A percentile compares a stretch with the other conserved stretches of the same genome.
Conservation (phyloP, 148 eudicot species). For the Hydrangea macrophylla region DNA sequence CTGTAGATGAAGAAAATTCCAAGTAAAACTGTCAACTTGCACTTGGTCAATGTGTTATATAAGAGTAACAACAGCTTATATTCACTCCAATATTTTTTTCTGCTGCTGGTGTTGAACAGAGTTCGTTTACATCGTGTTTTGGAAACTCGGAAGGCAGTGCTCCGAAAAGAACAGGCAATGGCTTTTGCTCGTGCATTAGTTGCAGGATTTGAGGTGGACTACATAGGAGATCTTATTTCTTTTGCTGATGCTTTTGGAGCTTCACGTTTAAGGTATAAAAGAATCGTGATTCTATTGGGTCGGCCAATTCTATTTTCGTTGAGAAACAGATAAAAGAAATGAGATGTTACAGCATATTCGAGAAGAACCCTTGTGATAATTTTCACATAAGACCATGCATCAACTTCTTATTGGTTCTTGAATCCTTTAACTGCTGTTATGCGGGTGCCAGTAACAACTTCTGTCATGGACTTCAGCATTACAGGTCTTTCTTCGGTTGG, state of each 20-base stretch:
- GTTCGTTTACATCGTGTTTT: conserved; percentile 70
- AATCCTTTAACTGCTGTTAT: too few relatives aligned
- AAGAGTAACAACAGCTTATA: neutral
- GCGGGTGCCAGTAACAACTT: neutral
- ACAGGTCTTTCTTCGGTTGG: neutral
- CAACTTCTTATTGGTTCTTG: neutral
- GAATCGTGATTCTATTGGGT: neutral
- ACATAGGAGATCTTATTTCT: conserved; percentile 54
- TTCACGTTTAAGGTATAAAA: conserved; percentile 67
- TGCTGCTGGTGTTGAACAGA: conserved; percentile 34
- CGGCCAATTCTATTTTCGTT: too few relatives aligned
- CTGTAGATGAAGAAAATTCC: conserved; percentile 55
- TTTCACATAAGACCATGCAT: neutral
- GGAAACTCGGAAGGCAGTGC: conserved; percentile 70
- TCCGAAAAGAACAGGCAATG: conserved; percentile 87
- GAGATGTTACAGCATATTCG: neutral
- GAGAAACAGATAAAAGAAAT: neutral
- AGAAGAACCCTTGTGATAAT: neutral
- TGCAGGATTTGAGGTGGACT: conserved; percentile 73
- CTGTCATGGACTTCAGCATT: neutral
- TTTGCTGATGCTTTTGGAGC: conserved; percentile 88
- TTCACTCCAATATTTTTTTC: neutral
- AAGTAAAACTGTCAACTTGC: conserved; percentile 39
- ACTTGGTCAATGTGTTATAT: conserved; percentile 1
- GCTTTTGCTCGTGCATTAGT: conserved; percentile 86